Evolutionary conservation across 2,329 filamentous ascomycete genomes (phyloP), one percentile per base, ranked within the genome.

Genomic region (Celoporthe dispersa): DNA sequence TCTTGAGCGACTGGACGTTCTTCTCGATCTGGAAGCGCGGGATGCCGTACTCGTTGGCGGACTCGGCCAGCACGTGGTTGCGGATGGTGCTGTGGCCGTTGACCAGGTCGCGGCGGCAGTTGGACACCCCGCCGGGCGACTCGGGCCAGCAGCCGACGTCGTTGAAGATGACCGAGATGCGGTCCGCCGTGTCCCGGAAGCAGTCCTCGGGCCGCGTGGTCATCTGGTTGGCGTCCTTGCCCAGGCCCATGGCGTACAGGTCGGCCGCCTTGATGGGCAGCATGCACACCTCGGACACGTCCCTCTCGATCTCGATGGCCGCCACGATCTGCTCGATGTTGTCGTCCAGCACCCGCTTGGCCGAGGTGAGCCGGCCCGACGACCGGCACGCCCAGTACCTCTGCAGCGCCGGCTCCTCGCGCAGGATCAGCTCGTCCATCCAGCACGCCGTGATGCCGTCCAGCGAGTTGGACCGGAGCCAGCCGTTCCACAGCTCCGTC

Each of bases 21-120:
- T 82, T 81, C 76, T 87, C 85, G 0, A 85, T 84, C 75, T 87
- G 85, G 76, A 86, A 85, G 25, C 85, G 83, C 7, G 85, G 85
- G 28, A 86, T 81, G 39, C 85, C 85, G 71, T 83, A 87, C 70
- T 87, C 85, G 73, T 86, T 86, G 11, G 85, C 85, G 7, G 84
- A 84, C 77, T 87, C 85, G 64, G 84, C 84, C 59, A 87, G 78
- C 73, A 87, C 85, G 73, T 87, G 85, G 79, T 85, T 86, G 68
- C 84, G 83, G 72, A 87, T 85, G 0, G 84, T 86, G 59, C 80
- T 79, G 71, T 86, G 82, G 19, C 83, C 84, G 73, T 87, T 86
- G 75, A 87, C 84, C 75, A 87, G 80, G 74, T 87, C 85, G 59
- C 85, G 81, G 55, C 85, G 80, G 77, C 85, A 87, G 68, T 85